A percentile compares a stretch with the other conserved stretches of the same genome.
phyloP scores from a whole-genome alignment of 2,329 filamentous ascomycete species.

The Aspergillus intermedius region DNA sequence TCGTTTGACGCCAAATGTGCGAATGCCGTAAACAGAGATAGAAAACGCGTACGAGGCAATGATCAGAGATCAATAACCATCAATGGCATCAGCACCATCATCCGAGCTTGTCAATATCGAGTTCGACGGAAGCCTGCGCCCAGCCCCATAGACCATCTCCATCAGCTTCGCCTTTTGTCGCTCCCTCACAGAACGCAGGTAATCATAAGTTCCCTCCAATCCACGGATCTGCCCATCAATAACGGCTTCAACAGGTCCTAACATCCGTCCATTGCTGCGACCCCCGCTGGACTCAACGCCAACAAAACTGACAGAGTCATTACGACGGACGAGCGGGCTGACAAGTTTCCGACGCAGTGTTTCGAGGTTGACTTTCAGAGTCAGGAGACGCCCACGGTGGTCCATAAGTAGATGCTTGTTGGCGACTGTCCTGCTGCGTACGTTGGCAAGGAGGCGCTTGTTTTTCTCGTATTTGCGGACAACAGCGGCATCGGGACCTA shows the following conservation, averaged over 20 bases:
- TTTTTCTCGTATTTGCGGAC: conserved; percentile 93
- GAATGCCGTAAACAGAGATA: too few species aligned
- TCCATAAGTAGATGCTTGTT: conserved; percentile 84
- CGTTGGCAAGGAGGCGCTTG: conserved; percentile 66
- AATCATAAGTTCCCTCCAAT: conserved; percentile 69
- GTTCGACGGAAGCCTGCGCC: conserved; percentile 21
- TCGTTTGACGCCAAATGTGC: too few species aligned
- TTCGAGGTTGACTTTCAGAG: conserved; percentile 80
- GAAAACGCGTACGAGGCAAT: too few species aligned
- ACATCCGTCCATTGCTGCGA: conserved; percentile 46
- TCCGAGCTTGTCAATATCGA: conserved; percentile 20
- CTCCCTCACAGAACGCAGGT: conserved; percentile 68
- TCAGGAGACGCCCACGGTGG: conserved; percentile 76
- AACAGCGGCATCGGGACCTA: conserved; percentile 66
- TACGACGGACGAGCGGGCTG: conserved; percentile 69
- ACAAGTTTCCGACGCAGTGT: conserved; percentile 76
- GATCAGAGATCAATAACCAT: neutral
- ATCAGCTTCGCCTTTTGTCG: conserved; percentile 77
- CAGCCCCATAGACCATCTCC: conserved; percentile 65
- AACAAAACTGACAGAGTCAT: conserved; percentile 44
- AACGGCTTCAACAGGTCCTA: conserved; percentile 52
- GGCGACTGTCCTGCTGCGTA: conserved; percentile 73
- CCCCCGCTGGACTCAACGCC: conserved; percentile 21
- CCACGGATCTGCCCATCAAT: conserved; percentile 77
- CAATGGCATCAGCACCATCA: conserved; percentile 4